Base-by-base conservation (phyloP, 129 eudicot species). In the Ambrosia artemisiifolia region DNA sequence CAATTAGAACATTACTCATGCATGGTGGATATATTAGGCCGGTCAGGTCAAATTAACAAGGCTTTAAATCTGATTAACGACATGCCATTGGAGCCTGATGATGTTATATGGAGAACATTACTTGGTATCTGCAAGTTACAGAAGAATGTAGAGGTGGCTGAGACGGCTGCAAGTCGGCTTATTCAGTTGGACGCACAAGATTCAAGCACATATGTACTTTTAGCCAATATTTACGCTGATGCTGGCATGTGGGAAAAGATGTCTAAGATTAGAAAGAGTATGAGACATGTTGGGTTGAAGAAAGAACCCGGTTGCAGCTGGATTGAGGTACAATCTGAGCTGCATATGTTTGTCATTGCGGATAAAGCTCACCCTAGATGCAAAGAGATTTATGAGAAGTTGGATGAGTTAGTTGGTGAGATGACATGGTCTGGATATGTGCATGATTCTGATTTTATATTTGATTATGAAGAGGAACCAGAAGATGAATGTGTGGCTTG, bases 271-370 rank as follows among this genome's bases (percentile, higher is more conserved):
- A 86, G 99, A 78, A 83, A 65, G 38, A 49, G 71, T 42, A 90
- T 94, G 97, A 78, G 88, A 63, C 28, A 63, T 17, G 35, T 71
- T 77, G 81, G 92, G 47, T 28, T 88, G 63, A 94, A 87, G 36
- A 94, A 94, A 78, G 97, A 94, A 83, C 96, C 98, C 5, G 98
- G 98, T 0, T 90, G 97, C 79, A 94, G 98, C 71, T 94, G 99
- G 99, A 83, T 90, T 40, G 99, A 94, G 82, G 79, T 94, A 38
- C 82, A 80, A 69, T 82, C 91, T 14, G 97, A 90, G 59, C 72
- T 88, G 55, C 96, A 94, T 77, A 87, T 91, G 92, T 90, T 90
- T 78, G 83, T 83, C 49, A 86, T 82, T 53, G 84, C 77, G 33
- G 91, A 90, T 61, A 84, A 88, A 65, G 93, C 91, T 75, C 98